These are phyloP conservation scores for Termitomyces sp. DNA, from an alignment of 768 basidiomycete species.

Conservation along the genomic window DNA sequence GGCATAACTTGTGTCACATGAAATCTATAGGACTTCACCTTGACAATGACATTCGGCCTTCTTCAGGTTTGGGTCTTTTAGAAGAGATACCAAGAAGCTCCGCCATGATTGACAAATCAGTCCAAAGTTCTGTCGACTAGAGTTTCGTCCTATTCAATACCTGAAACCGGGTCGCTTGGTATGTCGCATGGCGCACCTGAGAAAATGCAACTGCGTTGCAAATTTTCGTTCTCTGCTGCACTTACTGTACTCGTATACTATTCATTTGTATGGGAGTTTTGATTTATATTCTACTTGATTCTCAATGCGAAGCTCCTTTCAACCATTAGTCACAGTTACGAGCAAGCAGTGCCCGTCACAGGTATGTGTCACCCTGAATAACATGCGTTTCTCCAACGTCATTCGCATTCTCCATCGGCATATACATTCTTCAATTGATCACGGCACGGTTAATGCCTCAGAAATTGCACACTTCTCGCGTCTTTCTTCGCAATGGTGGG, in stretches of 20 bases:
- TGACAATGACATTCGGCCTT: constrained; percentile 1
- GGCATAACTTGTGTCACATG: constrained; percentile 12
- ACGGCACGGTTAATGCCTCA: constrained; percentile 49
- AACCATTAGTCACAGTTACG: no score
- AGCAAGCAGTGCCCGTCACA: not conserved
- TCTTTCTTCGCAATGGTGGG: constrained; percentile 84
- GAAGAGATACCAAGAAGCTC: constrained; percentile 1
- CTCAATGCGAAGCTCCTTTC: no score
- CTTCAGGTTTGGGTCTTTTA: constrained; percentile 13
- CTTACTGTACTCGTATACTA: no score
- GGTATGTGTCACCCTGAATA: not conserved
- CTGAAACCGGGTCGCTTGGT: not conserved
- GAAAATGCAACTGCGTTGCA: no score
- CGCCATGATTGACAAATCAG: not conserved
- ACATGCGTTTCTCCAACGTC: constrained; percentile 13
- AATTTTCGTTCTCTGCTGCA: no score
- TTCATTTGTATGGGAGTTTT: no score
- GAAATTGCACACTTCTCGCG: constrained; percentile 83
- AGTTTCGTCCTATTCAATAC: constrained; percentile 4
- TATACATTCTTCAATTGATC: constrained; percentile 3
- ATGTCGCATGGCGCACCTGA: no score
- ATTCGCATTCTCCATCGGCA: constrained; percentile 12
- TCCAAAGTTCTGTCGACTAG: constrained; percentile 3
- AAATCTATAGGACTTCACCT: not conserved
- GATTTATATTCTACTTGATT: no score